phyloP scores from a whole-genome alignment of 306 rosid species.

The Dicorynia guianensis region DNA sequence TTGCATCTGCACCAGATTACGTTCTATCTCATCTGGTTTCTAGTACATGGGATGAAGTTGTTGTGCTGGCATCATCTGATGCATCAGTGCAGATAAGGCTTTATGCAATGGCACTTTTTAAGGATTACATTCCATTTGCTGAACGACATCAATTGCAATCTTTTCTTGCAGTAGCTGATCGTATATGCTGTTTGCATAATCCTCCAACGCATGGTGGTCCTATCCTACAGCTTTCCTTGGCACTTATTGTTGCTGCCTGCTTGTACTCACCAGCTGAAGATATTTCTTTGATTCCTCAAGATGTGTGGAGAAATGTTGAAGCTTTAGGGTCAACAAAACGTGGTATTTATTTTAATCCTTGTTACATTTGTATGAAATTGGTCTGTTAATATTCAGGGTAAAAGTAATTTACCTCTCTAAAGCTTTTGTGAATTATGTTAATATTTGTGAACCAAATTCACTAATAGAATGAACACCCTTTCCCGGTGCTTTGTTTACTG shows the following conservation, averaged over 20 bases:
- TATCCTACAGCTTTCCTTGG: constrained; percentile 75
- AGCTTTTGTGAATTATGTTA: too few relatives aligned
- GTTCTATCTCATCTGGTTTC: constrained; percentile 71
- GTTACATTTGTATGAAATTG: constrained; percentile 26
- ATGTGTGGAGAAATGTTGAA: constrained; percentile 79
- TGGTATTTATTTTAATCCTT: constrained; percentile 55
- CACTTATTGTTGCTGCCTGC: constrained; percentile 83
- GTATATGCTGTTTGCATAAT: constrained; percentile 62
- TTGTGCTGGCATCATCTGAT: constrained; percentile 79
- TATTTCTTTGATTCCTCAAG: constrained; percentile 78
- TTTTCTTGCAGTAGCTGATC: constrained; percentile 76
- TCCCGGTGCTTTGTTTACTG: too few relatives aligned
- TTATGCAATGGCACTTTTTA: constrained; percentile 79
- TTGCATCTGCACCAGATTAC: constrained; percentile 55
- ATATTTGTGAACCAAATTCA: too few relatives aligned
- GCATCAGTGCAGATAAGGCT: constrained; percentile 64
- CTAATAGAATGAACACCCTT: too few relatives aligned
- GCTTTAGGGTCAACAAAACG: constrained; percentile 63
- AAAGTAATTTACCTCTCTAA: too few relatives aligned
- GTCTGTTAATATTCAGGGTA: constrained; percentile 19
- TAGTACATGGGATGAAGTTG: constrained; percentile 85
- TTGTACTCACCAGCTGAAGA: constrained; percentile 80
- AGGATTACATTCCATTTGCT: constrained; percentile 79
- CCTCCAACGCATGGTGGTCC: constrained; percentile 70
- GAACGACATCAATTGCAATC: constrained; percentile 75